Percentiles rank a stretch among this genome's conserved stretches.
These are phyloP conservation scores for Teratosphaeria gauchensis DNA, from an alignment of 2,329 filamentous ascomycete genomes.

Conservation along the genomic window DNA sequence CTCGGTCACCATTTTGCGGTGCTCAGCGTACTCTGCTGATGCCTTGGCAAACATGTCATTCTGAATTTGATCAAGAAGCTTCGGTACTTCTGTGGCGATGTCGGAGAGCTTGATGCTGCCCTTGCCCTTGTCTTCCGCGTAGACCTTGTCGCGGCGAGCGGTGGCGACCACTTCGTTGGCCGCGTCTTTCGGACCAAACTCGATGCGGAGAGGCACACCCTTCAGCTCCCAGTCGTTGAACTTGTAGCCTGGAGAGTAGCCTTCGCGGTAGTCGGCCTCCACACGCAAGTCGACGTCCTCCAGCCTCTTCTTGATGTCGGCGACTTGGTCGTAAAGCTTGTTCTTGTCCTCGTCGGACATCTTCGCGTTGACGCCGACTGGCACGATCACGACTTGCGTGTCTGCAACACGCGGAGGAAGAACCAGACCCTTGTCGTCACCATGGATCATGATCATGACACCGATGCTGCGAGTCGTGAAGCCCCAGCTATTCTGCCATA, in stretches of 20 bases:
- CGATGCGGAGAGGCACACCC: constrained; percentile 84
- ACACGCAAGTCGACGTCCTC: constrained; percentile 65
- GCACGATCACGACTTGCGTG: constrained; percentile 76
- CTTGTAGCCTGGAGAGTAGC: constrained; percentile 90
- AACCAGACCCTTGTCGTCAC: constrained; percentile 90
- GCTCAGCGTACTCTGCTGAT: constrained; percentile 64
- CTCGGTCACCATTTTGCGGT: constrained; percentile 68
- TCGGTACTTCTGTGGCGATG: constrained; percentile 62
- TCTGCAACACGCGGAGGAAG: constrained; percentile 85
- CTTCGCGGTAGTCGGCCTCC: constrained; percentile 76
- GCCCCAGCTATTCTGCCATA: constrained; percentile 99
- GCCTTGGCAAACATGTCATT: constrained; percentile 69
- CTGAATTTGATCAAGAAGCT: constrained; percentile 83
- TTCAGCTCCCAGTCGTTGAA: constrained; percentile 99
- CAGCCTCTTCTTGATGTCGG: constrained; percentile 59
- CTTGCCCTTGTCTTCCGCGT: constrained; percentile 49
- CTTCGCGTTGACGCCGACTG: constrained; percentile 86
- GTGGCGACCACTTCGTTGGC: constrained; percentile 75
- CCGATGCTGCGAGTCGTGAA: constrained; percentile 94
- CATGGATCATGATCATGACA: constrained; percentile 98
- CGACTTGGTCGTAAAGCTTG: constrained; percentile 65
- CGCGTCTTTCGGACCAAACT: constrained; percentile 91
- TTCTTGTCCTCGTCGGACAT: constrained; percentile 69
- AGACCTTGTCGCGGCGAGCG: constrained; percentile 69
- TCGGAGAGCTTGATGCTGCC: constrained; percentile 66